Base-by-base conservation (phyloP, 306 rosid genomes). In the Acacia melanoxylon region DNA sequence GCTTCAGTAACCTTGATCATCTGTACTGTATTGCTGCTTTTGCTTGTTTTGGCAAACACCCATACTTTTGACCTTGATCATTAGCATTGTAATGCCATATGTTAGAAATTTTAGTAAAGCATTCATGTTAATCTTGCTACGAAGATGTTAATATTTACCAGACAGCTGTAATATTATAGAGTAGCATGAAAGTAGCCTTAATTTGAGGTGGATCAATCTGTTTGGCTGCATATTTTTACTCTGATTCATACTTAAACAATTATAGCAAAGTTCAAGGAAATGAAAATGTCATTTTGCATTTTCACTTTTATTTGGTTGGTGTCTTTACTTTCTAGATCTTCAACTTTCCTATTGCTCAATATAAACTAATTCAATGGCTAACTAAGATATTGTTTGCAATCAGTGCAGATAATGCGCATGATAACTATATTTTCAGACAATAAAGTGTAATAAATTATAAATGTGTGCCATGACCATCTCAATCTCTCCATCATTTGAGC, bases 361-460 rank as follows among this genome's bases (percentile, higher is more conserved):
- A 73, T 78, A 74, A 74, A 74, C 45, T 72, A 79, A 46, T 46
- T 46, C 52, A 5, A 78, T 22, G 61, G 62, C 46, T 74, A 68
- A 72, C 40, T 51, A 2, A 20, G 74, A 46, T n/a, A 81, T 52
- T 52, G 61, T 52, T 20, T 20, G 3, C 11, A 48, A 35, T 84
- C 54, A 62, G 16, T 35, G 54, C 40, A 41, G 66, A 66, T 54
- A 35, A 67, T 37, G 51, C 8, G 22, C 42, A 44, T 85, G 67
- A 56, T 65, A 33, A 41, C 44, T 27, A 16, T n/a, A 27, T 59
- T 59, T 70, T 48, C 35, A 41, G 4, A 44, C 10, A 70, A 70
- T 80, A 49, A 72, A 41, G 72, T 42, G 75, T 67, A 67, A 65
- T 68, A 59, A 68, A 84, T 67, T 22, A 41, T 29, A 52, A 24